These are phyloP conservation scores for Colletotrichum higginsianum DNA, from an alignment of 2,329 filamentous ascomycete species.

Conservation along the genomic window DNA sequence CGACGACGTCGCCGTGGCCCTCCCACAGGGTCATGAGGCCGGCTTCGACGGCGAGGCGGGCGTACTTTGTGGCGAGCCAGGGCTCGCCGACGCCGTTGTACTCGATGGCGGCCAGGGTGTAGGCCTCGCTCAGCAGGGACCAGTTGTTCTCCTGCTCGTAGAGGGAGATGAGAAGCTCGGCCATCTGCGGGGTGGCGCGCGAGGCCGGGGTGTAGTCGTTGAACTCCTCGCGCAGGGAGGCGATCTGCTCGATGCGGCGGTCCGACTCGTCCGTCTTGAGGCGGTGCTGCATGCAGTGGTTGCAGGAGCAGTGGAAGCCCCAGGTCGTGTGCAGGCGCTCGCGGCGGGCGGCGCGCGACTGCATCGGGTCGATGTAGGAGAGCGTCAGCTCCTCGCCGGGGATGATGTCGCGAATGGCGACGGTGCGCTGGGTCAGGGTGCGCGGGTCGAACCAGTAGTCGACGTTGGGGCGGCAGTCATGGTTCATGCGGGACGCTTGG, in stretches of 20 bases:
- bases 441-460: slow-evolving; percentile 59
- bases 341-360: slow-evolving; percentile 50
- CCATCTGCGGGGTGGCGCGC: slow-evolving; percentile 54
- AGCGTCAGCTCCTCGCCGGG: slow-evolving; percentile 61
- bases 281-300: slow-evolving; percentile 52
- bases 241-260: slow-evolving; percentile 54
- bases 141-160: slow-evolving; percentile 58
- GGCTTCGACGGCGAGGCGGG: slow-evolving; percentile 54
- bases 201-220: slow-evolving; percentile 50
- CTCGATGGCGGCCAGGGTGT: slow-evolving; percentile 56
- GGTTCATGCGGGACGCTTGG: slow-evolving; percentile 58
- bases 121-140: slow-evolving; percentile 53
- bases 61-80: slow-evolving; percentile 57
- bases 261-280: slow-evolving; percentile 53
- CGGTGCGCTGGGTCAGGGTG: slow-evolving; percentile 56
- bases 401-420: slow-evolving; percentile 56
- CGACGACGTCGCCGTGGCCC: slow-evolving; percentile 50
- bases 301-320: slow-evolving; percentile 60
- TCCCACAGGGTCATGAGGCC: slow-evolving; percentile 47
- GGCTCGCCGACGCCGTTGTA: slow-evolving; percentile 57
- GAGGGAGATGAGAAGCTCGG: slow-evolving; percentile 56
- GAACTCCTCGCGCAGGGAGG: slow-evolving; percentile 49
- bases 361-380: slow-evolving; percentile 58
- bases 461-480: slow-evolving; percentile 62
- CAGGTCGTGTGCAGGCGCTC: slow-evolving; percentile 51